Evolutionary conservation across 352 stramenopile genomes (phyloP).

Genomic region (Blastocystis sp.): DNA sequence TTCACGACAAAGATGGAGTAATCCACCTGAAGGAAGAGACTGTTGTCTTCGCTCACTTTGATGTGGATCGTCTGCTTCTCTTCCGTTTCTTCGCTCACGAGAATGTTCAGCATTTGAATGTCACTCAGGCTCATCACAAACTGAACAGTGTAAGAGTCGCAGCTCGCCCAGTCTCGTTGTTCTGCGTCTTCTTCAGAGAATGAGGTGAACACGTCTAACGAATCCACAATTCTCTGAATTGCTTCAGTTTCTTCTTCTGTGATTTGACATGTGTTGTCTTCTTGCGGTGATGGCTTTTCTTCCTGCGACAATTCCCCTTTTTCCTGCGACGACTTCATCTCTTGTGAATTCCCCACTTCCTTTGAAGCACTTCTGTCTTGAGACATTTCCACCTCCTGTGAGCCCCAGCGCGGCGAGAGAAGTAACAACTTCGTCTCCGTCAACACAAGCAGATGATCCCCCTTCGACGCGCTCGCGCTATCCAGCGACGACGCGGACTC

Average conservation of each 20-base stretch:
- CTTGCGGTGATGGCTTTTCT: not conserved
- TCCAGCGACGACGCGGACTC: not conserved
- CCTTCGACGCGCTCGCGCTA: not conserved
- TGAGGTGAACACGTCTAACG: constrained; percentile 1
- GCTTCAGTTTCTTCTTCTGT: not conserved
- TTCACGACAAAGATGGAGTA: constrained; percentile 68
- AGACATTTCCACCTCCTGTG: not conserved
- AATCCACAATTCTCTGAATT: constrained; percentile 3
- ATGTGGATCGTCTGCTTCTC: constrained; percentile 41
- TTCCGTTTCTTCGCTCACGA: constrained; percentile 10
- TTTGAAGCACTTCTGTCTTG: not conserved
- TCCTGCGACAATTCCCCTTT: not conserved
- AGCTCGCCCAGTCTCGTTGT: not conserved
- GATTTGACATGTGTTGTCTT: not conserved
- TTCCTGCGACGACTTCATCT: not conserved
- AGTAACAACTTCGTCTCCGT: constrained; percentile 30
- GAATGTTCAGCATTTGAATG: constrained; percentile 55
- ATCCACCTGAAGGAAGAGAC: constrained; percentile 63
- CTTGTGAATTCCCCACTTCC: not conserved
- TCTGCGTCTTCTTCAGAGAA: not conserved
- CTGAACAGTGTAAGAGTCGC: constrained; percentile 29
- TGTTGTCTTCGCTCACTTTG: not conserved
- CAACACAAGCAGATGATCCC: constrained; percentile 20
- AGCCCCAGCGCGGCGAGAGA: not conserved
- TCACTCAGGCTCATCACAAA: constrained; percentile 24